Evolutionary conservation across 2,329 filamentous ascomycete genomes (phyloP), one percentile per base, ranked within the genome.

Genomic region (Ophiocordyceps australis): DNA sequence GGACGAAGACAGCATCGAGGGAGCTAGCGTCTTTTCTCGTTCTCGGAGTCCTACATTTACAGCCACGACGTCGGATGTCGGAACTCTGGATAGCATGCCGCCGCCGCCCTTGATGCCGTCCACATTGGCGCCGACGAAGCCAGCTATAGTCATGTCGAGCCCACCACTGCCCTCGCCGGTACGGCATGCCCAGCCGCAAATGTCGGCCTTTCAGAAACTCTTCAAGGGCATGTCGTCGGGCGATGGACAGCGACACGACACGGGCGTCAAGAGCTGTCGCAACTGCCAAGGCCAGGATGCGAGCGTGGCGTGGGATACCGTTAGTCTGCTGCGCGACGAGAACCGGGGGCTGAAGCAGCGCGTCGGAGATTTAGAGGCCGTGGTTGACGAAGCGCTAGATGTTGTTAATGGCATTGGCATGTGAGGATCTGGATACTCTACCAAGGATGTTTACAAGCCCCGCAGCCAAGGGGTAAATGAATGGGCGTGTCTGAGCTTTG

Each of bases 231-330:
- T 53, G 5, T 40, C 61, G n/a, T n/a, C n/a, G n/a, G n/a, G n/a
- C n/a, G n/a, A n/a, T n/a, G n/a, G n/a, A n/a, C n/a, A n/a, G n/a
- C n/a, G n/a, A 2, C 50, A 52, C 9, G 49, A 53, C 23, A 26
- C 33, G 12, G 36, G 33, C 6, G 28, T 32, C 8, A 28, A 32
- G 14, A 43, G 42, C 39, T 74, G 69, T 36, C 37, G 45, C 18
- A 74, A 72, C 37, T 74, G 71, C 42, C 46, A 55, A 27, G 68
- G 70, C 9, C 59, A 62, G 36, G 62, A 66, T 27, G 55, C 62
- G 9, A 67, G 64, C 34, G 55, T 68, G 20, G 70, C 70, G 5
- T 75, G 70, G 70, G 61, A 74, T 38, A 72, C 70, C 4, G 69
- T 72, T n/a, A 57, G 59, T 27, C 33, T 73, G 24, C 46, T 75